phyloP scores from a whole-genome alignment of 2,329 filamentous ascomycete species.

The Phaeomoniella chlamydospora region DNA sequence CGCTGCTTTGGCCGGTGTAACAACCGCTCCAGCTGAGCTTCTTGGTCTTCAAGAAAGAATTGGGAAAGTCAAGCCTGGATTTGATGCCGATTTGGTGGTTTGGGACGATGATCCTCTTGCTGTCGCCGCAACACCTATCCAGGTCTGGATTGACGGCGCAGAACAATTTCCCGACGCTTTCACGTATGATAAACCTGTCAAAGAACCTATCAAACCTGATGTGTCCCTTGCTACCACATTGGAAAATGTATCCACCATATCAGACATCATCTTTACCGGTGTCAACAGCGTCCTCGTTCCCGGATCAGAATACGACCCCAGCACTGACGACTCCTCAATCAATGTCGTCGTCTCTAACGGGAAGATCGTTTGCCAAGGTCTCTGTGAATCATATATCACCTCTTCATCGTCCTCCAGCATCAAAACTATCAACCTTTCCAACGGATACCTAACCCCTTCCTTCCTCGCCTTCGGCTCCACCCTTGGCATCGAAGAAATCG shows the following conservation, averaged over 20 bases:
- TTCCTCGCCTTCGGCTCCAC: slow-evolving; percentile 47
- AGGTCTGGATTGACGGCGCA: slow-evolving; percentile 50
- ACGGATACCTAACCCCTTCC: slow-evolving; percentile 47
- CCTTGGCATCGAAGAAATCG: slow-evolving; percentile 50
- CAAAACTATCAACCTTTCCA: slow-evolving; percentile 32
- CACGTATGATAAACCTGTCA: slow-evolving; percentile 3
- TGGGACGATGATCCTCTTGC: slow-evolving; percentile 51
- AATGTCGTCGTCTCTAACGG: slow-evolving; percentile 17
- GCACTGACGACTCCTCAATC: slow-evolving; percentile 33
- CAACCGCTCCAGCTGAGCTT: slow-evolving; percentile 42
- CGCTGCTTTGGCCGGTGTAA: slow-evolving; percentile 43
- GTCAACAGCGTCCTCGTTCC: slow-evolving; percentile 15
- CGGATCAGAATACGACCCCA: slow-evolving; percentile 18
- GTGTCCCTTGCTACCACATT: slow-evolving; percentile 10
- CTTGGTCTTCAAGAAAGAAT: slow-evolving; percentile 43
- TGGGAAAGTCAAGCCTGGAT: slow-evolving; percentile 47
- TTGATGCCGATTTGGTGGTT: slow-evolving; percentile 46
- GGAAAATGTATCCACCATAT: slow-evolving; percentile 12
- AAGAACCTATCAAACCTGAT: slow-evolving; percentile 12
- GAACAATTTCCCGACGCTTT: slow-evolving; percentile 20
- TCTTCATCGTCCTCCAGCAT: slow-evolving; percentile 17
- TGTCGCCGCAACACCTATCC: slow-evolving; percentile 42
- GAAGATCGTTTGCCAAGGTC: slow-evolving; percentile 41
- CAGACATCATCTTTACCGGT: slow-evolving; percentile 13
- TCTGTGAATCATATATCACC: slow-evolving; percentile 31